phyloP scores from a whole-genome alignment of 116 monocot genomes.

The Iris pallida region DNA sequence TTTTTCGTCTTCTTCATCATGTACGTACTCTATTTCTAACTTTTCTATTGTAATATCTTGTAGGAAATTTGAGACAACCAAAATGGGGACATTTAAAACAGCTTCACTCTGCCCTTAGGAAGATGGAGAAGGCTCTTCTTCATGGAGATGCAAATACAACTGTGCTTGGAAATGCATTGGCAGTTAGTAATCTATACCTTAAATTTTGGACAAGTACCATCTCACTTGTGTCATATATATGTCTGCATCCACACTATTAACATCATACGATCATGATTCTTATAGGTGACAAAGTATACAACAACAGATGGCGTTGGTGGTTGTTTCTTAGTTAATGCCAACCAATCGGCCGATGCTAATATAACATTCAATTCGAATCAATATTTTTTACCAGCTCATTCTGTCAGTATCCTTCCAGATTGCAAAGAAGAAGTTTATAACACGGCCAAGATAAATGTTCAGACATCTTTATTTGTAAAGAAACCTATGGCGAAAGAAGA shows the following conservation, averaged over 20 bases:
- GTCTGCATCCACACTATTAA: not conserved
- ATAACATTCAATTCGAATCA: constrained; percentile 12
- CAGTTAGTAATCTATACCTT: too few species aligned
- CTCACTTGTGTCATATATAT: too few species aligned
- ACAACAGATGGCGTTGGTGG: constrained; percentile 14
- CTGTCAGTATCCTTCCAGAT: constrained; percentile 53
- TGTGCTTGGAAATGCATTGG: constrained; percentile 3
- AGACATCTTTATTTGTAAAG: constrained; percentile 51
- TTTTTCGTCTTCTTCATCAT: too few species aligned
- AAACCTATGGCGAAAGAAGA: constrained; percentile 19
- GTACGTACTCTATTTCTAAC: too few species aligned
- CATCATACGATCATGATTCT: constrained; percentile 21
- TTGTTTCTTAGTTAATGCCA: constrained; percentile 26
- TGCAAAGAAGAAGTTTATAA: constrained; percentile 58
- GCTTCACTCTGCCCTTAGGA: constrained; percentile 31
- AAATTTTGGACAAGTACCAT: too few species aligned
- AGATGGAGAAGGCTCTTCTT: constrained; percentile 33
- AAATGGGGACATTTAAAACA: constrained; percentile 56
- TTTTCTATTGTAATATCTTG: too few species aligned
- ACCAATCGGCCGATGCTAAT: constrained; percentile 5
- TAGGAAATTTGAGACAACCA: constrained; percentile 30
- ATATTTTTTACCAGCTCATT: constrained; percentile 48
- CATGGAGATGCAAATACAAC: constrained; percentile 15
- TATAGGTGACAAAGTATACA: constrained; percentile 37
- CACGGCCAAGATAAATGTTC: constrained; percentile 54